Conservation (phyloP, 2,329 filamentous ascomycete species). For the Parafenestella ontariensis region DNA sequence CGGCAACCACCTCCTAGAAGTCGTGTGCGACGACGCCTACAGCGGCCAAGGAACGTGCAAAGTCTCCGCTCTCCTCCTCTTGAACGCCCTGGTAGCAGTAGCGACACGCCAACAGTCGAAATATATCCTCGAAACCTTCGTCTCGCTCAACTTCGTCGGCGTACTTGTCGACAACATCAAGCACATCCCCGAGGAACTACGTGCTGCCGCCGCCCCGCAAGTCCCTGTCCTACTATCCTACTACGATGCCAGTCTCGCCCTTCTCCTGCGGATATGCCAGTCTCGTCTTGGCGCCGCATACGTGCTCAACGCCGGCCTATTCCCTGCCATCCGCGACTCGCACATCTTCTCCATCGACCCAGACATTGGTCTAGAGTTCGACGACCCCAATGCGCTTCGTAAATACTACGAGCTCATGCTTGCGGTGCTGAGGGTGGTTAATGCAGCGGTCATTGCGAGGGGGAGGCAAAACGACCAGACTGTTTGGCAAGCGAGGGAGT, state of each 20-base stretch:
- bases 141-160: conserved; percentile 87
- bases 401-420: conserved; percentile 86
- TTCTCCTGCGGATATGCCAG: conserved; percentile 84
- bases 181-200: conserved; percentile 72
- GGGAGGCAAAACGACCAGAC: conserved; percentile 79
- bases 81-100: conserved; percentile 78
- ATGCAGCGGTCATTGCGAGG: conserved; percentile 79
- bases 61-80: conserved; percentile 83
- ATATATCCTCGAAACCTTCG: conserved; percentile 79
- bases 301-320: conserved; percentile 88
- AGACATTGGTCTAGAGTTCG: conserved; percentile 82
- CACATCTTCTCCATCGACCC: conserved; percentile 90
- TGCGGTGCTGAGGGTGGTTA: conserved; percentile 80
- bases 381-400: conserved; percentile 73
- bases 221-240: conserved; percentile 63
- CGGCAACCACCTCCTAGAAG: conserved; percentile 81
- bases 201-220: conserved; percentile 53
- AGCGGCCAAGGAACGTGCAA: conserved; percentile 82
- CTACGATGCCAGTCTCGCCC: conserved; percentile 77
- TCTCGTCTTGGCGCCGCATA: conserved; percentile 83
- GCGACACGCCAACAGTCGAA: conserved; percentile 74
- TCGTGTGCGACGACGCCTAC: conserved; percentile 92
- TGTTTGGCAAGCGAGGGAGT: conserved; percentile 76
- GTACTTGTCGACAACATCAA: conserved; percentile 89
- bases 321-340: conserved; percentile 80